Conservation (phyloP, 306 rosid genomes). For the Rosa multiflora region DNA sequence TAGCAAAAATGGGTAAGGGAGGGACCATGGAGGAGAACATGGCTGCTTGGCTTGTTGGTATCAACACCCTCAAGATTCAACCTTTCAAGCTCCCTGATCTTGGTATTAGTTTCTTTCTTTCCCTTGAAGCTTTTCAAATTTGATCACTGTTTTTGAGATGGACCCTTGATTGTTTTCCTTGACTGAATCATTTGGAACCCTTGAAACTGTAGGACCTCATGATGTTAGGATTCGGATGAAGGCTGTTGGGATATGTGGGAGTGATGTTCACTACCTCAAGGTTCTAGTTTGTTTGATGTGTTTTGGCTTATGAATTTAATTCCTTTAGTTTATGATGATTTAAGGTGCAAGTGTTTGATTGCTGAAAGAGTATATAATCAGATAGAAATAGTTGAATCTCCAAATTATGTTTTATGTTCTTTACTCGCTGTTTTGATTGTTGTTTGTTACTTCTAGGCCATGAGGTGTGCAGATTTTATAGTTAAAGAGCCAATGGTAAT, state of each 20-base stretch:
- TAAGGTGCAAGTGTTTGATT: not conserved
- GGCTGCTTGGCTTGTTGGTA: constrained; percentile 89
- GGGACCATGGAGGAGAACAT: constrained; percentile 63
- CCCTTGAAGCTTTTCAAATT: not conserved
- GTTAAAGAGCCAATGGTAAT: constrained; percentile 92
- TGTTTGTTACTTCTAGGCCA: constrained; percentile 43
- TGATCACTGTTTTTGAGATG: not conserved
- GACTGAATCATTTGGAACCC: not conserved
- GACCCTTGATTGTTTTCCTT: not conserved
- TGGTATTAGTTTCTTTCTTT: constrained; percentile 35
- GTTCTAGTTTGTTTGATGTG: constrained; percentile 26
- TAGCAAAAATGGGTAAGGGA: constrained; percentile 64
- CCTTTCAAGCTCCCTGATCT: constrained; percentile 82
- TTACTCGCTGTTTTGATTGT: constrained; percentile 9
- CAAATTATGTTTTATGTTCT: not conserved
- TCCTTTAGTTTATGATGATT: not conserved
- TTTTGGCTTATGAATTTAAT: not conserved
- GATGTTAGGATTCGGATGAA: constrained; percentile 77
- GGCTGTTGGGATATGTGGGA: constrained; percentile 96
- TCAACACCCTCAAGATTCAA: constrained; percentile 77
- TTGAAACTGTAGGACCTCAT: constrained; percentile 54
- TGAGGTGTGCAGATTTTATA: constrained; percentile 73
- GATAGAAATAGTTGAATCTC: not conserved
- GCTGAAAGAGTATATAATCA: not conserved
- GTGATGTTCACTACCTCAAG: constrained; percentile 93